Evolutionary conservation across 352 stramenopile species (phyloP), one percentile per base, ranked within the genome.

Genomic region (Globisporangium carolinianum): DNA sequence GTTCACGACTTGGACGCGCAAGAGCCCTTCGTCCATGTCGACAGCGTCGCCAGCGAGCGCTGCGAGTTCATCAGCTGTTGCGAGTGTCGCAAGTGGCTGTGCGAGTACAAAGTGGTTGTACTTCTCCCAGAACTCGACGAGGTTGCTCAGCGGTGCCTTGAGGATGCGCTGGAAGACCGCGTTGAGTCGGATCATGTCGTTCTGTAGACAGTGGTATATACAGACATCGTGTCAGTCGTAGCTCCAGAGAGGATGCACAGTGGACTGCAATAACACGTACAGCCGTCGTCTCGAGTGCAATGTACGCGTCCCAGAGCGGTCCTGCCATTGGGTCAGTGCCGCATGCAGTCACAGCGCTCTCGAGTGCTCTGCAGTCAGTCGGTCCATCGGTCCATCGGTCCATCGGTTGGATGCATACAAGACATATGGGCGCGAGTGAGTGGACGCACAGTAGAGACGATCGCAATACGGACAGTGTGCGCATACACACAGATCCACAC

Each of bases 71-170:
- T 89, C 79, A 6, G 61, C 55, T 17, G 79, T 89, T 24, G 79
- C 82, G 15, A 91, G 53, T 17, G 72, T 73, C 57, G 71, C 66
- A 46, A 91, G 57, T 55, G 86, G 79, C 62, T 91, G 82, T 5
- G 79, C 79, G 17, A 91, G 55, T 18, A 91, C 79, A 65, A 89
- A 91, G 55, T 89, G 79, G 62, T 91, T 91, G 65, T 91, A 91
- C 57, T 88, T 89, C 43, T 91, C 82, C 82, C 82, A 91, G 18
- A 91, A 89, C 50, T 91, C 82, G 15, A 89, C 82, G 41, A 91
- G 60, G 62, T 91, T 91, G 46, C 73, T 83, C 57, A 91, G 56
- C 41, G 82, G 79, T 32, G 87, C 72, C 17, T 76, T 39, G 71
- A 91, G 80, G 37, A 89, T 84, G 47, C 79, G 78, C 69, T 89